Evolutionary conservation across 2,329 filamentous ascomycete genomes (phyloP).

Genomic region (Diaporthe velutina): DNA sequence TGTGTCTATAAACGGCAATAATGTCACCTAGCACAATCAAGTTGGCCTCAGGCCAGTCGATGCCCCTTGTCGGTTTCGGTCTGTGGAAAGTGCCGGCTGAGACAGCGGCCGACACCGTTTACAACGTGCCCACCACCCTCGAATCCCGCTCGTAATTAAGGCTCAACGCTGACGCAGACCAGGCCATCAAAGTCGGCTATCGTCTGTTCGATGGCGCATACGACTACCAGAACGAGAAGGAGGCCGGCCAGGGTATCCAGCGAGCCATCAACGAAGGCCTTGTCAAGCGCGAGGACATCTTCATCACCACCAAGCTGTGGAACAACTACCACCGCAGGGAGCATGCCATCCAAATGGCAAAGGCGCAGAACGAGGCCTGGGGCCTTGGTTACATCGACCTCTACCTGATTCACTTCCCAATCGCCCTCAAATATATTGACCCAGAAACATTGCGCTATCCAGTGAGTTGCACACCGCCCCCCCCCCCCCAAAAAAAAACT

Average conservation of each 20-base stretch:
- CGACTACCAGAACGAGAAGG: slow-evolving; percentile 11
- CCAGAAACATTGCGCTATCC: neutral
- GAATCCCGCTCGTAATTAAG: neutral
- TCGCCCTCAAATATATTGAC: neutral
- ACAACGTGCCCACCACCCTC: neutral
- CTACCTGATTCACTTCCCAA: neutral
- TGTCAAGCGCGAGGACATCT: slow-evolving; percentile 6
- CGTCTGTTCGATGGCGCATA: neutral
- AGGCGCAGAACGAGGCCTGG: neutral
- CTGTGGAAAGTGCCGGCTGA: slow-evolving; percentile 8
- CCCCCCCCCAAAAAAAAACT: neutral
- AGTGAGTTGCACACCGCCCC: neutral
- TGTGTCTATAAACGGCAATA: too few relatives aligned
- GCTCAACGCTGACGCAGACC: neutral
- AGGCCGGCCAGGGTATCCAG: neutral
- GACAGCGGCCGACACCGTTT: slow-evolving; percentile 2
- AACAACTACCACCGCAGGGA: neutral
- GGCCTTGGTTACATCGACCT: slow-evolving; percentile 5
- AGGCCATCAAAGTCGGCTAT: slow-evolving; percentile 4
- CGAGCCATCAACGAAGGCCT: neutral
- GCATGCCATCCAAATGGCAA: slow-evolving; percentile 5
- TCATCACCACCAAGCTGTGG: slow-evolving; percentile 10
- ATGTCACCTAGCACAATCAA: slow-evolving; percentile 1
- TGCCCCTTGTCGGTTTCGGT: neutral
- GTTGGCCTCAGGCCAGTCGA: slow-evolving; percentile 3